phyloP scores from a whole-genome alignment of 441 rosid genomes.

The Pelargonium cotyledonis region DNA sequence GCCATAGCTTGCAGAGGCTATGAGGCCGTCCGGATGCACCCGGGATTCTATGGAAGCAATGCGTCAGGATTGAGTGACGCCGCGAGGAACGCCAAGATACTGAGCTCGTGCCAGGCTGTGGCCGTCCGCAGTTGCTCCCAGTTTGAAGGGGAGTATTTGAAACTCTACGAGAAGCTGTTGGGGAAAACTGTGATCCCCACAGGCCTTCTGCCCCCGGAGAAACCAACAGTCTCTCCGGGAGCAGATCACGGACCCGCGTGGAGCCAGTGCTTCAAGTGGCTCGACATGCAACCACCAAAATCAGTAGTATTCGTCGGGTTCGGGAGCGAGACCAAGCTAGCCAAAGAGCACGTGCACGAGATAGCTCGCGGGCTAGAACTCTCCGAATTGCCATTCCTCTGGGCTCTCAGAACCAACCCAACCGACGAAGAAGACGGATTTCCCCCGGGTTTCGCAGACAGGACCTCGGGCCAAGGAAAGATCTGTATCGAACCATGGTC shows the following conservation, averaged over 20 bases:
- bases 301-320: conserved; percentile 30
- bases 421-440: conserved; percentile 19
- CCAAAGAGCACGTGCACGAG: conserved; percentile 28
- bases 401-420: conserved; percentile 28
- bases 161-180: background rate
- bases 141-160: conserved; percentile 24
- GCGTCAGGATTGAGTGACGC: no score
- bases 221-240: background rate
- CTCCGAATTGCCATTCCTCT: conserved; percentile 23
- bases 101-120: no score
- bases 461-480: no score
- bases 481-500: conserved; percentile 31
- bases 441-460: conserved; percentile 20
- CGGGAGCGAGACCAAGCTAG: conserved; percentile 27
- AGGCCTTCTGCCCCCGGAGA: conserved; percentile 27
- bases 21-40: conserved; percentile 3
- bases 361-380: conserved; percentile 26
- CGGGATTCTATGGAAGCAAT: conserved; percentile 12
- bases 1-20: conserved; percentile 12
- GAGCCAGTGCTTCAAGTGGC: conserved; percentile 21
- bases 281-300: conserved; percentile 15
- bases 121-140: conserved; percentile 30
- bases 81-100: no score
- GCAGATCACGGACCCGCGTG: conserved; percentile 2
- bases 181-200: conserved; percentile 21